Evolutionary conservation across 192 early-diverging fungal genomes (phyloP).

Genomic region (Gamsiella multidivaricata): DNA sequence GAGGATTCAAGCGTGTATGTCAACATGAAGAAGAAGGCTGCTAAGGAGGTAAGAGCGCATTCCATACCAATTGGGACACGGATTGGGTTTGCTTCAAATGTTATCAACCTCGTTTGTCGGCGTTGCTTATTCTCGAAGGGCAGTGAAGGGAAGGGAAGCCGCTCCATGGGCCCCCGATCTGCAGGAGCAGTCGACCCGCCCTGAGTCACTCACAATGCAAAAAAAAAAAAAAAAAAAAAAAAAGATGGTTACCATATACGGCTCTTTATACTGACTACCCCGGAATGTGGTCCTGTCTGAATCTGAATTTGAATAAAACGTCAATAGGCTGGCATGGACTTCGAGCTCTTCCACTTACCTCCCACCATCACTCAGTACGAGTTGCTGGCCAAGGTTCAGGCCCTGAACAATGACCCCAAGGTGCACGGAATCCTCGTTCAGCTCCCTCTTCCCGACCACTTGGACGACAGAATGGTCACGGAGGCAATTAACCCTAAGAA

Average conservation of each 20-base stretch:
- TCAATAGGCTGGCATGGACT: conserved; percentile 51
- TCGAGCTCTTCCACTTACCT: conserved; percentile 52
- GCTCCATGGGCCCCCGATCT: too few relatives aligned
- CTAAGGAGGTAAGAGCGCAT: conserved; percentile 73
- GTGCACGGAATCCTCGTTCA: conserved; percentile 97
- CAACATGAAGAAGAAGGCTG: conserved; percentile 92
- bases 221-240: too few relatives aligned
- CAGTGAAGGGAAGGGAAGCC: too few relatives aligned
- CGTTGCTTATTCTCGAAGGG: too few relatives aligned
- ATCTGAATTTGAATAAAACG: background rate
- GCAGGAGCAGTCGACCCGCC: too few relatives aligned
- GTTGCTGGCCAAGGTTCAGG: conserved; percentile 74
- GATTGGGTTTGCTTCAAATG: too few relatives aligned
- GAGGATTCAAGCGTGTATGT: conserved; percentile 97
- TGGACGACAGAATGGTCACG: conserved; percentile 85
- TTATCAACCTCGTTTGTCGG: too few relatives aligned
- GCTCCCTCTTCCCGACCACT: conserved; percentile 89
- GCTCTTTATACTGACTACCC: too few relatives aligned
- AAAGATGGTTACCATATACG: too few relatives aligned
- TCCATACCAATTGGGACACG: background rate
- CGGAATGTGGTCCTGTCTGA: background rate
- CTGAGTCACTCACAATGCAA: conserved; percentile 2
- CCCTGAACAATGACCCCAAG: conserved; percentile 82
- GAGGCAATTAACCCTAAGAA: conserved; percentile 88
- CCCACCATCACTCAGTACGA: conserved; percentile 54